A percentile compares a stretch with the other conserved stretches of the same genome.
These are phyloP conservation scores for Heterobasidion parviporum DNA, from an alignment of 1,284 basidiomycete genomes.

Conservation along the genomic window DNA sequence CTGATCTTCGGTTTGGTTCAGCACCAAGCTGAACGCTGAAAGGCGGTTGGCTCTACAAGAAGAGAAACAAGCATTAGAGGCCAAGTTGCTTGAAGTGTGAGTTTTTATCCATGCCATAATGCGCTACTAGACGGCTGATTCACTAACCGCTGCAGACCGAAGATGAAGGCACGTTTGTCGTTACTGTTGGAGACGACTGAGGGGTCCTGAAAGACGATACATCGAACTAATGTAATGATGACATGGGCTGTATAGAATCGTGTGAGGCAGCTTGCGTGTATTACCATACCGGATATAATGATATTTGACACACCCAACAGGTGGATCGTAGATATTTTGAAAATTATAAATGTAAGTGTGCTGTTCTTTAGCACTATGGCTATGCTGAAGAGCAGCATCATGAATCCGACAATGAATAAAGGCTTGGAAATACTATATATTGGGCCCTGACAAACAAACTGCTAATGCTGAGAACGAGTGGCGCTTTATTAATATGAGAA, in stretches of 20 bases:
- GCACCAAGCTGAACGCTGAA: slow-evolving; percentile 87
- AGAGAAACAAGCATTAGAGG: slow-evolving; percentile 82
- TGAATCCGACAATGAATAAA: too few relatives aligned
- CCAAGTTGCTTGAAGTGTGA: slow-evolving; percentile 76
- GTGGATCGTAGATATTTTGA: too few relatives aligned
- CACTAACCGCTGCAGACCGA: slow-evolving; percentile 43
- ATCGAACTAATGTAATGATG: neutral
- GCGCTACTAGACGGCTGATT: neutral
- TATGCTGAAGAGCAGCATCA: too few relatives aligned
- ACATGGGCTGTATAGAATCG: neutral
- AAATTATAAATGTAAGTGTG: too few relatives aligned
- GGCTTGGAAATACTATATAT: too few relatives aligned
- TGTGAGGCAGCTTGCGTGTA: neutral
- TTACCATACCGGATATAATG: neutral
- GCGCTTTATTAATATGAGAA: too few relatives aligned
- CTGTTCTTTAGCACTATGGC: too few relatives aligned
- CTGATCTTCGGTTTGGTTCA: slow-evolving; percentile 19
- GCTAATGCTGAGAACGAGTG: too few relatives aligned
- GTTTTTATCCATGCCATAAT: slow-evolving; percentile 16
- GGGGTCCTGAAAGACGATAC: neutral
- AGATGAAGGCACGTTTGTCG: slow-evolving; percentile 69
- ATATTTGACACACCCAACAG: too few relatives aligned
- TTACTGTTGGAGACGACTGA: slow-evolving; percentile 43
- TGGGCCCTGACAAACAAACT: too few relatives aligned
- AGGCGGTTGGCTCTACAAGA: slow-evolving; percentile 88